Percentiles rank a stretch among this genome's conserved stretches.
Conservation (phyloP, 306 rosid genomes). For the Trichosanthes truncata region DNA sequence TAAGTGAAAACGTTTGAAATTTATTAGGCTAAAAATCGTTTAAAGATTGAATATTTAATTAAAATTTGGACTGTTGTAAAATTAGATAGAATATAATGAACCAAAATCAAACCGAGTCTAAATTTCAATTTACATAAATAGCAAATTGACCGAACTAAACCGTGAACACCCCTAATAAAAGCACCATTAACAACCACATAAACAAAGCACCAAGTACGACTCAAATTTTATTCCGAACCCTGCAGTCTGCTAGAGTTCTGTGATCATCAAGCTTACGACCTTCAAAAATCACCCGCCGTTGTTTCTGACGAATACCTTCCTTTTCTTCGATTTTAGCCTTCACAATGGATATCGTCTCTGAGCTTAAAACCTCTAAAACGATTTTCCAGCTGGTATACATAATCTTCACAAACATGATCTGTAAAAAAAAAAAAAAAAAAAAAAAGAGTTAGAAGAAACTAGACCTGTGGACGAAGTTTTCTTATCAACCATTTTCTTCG, state of each 20-base stretch:
- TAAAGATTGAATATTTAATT: too few species aligned
- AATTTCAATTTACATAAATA: too few species aligned
- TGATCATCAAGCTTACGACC: not conserved
- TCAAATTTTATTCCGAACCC: not conserved
- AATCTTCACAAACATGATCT: too few species aligned
- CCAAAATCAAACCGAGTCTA: too few species aligned
- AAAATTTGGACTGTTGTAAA: too few species aligned
- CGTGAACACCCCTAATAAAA: too few species aligned
- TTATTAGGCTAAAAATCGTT: too few species aligned
- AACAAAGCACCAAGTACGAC: not conserved
- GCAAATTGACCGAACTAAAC: too few species aligned
- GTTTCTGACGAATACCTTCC: not conserved
- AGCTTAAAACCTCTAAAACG: not conserved
- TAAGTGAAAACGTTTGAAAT: too few species aligned
- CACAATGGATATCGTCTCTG: not conserved
- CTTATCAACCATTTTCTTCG: constrained; percentile 59
- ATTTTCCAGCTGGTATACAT: too few species aligned
- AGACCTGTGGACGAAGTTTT: constrained; percentile 42
- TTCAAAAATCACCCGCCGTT: not conserved
- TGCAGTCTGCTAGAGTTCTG: not conserved
- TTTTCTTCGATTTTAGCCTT: not conserved
- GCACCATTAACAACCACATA: not conserved
- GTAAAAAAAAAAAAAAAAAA: not conserved
- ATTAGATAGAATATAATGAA: too few species aligned
- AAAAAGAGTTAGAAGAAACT: too few species aligned